Base-by-base conservation (phyloP, 2,329 filamentous ascomycete species). In the Ceratocystiopsis sp. region DNA sequence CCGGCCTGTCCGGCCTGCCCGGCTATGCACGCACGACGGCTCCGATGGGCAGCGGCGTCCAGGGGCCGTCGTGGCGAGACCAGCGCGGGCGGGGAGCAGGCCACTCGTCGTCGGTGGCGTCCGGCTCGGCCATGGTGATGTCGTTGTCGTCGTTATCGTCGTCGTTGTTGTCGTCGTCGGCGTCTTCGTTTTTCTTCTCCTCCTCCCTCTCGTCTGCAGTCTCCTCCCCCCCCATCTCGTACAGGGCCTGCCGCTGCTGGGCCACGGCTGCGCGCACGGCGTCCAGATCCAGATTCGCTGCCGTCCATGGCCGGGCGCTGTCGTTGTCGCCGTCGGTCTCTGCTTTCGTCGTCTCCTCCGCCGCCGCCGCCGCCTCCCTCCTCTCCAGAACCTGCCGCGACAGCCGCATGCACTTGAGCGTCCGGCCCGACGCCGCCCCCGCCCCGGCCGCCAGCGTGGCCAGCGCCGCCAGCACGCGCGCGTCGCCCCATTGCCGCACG, bases 1-100 rank as follows among this genome's bases (percentile, higher is more conserved):
- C 21, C 21, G 21, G 4, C 32, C 10, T 11, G 6, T 33, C 32
- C 32, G 3, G 6, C 32, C 32, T 11, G 15, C 60, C 21, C 4
- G 21, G 4, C 21, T 21, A 21, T 21, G 21, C 21, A 4, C 21
- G 21, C 21, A 21, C 52, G 10, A 68, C 62, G 42, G 69, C 59
- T 6, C 73, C 73, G 50, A 77, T 76, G 0, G 73, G 73, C 50
- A 68, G 73, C 11, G 72, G 64, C 45, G 64, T 66, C 73, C 73
- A 78, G 3, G 59, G 54, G 9, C 69, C 70, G 40, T 68, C 57
- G 49, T 67, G 70, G 45, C 60, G 58, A 18, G 60, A 59, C 73
- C 73, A 77, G 19, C 61, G 61, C 42, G 56, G 56, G 6, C 61
- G 60, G 37, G 54, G 53, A 13, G 51, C 50, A n/a, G 52, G 45